Conservation (phyloP, 768 basidiomycete species). For the Coprinopsis cinerea region DNA sequence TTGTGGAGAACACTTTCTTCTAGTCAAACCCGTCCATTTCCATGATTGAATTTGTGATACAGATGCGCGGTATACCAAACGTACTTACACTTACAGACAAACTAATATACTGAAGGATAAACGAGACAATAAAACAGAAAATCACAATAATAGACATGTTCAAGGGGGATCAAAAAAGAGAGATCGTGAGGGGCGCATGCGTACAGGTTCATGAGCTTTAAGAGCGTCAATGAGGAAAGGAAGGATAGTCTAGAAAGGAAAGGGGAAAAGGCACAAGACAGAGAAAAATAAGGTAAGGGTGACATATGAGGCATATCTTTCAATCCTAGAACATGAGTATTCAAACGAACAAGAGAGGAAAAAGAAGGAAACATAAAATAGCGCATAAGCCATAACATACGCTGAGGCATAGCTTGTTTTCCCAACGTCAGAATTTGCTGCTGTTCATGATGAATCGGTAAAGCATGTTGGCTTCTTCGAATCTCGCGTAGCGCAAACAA, state of each 20-base stretch:
- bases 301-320: conserved; percentile 1
- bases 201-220: neutral
- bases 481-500: conserved; percentile 60
- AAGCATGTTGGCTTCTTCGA: conserved; percentile 71
- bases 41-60: conserved; percentile 6
- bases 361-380: conserved; percentile 5
- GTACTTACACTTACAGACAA: neutral
- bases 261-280: neutral
- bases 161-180: neutral
- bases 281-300: conserved; percentile 1
- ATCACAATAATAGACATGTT: neutral
- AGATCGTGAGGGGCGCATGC: neutral
- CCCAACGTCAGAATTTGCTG: conserved; percentile 2
- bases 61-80: conserved; percentile 7
- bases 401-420: neutral
- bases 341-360: neutral
- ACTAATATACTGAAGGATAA: neutral
- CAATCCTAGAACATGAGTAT: neutral
- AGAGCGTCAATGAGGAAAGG: neutral
- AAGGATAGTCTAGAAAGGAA: neutral
- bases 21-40: neutral
- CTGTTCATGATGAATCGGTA: conserved; percentile 39
- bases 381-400: conserved; percentile 10
- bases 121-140: neutral
- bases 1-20: no score